Conservation (phyloP, 2,329 filamentous ascomycete species). For the Canariomyces notabilis region DNA sequence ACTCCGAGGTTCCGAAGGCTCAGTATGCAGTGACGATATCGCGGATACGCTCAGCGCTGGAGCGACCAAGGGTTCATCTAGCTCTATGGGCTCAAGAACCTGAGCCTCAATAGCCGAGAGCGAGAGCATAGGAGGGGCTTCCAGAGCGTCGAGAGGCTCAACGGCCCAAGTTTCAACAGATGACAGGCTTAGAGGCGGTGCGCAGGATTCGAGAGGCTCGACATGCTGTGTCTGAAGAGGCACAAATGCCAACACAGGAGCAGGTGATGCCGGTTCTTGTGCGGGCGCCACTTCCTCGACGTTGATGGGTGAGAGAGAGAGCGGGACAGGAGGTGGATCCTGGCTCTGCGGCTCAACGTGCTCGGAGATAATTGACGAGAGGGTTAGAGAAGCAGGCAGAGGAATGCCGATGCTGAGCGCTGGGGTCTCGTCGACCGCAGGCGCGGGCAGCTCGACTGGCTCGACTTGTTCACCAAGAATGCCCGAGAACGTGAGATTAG, state of each 20-base stretch:
- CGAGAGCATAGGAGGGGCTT: constrained; percentile 17
- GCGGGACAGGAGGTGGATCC: constrained; percentile 14
- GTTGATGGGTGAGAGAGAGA: constrained; percentile 18
- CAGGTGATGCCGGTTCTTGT: constrained; percentile 18
- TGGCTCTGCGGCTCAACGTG: constrained; percentile 30
- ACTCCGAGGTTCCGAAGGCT: constrained; percentile 44
- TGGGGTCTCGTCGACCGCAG: constrained; percentile 17
- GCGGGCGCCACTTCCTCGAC: constrained; percentile 15
- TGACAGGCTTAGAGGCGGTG: constrained; percentile 12
- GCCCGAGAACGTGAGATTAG: constrained; percentile 9
- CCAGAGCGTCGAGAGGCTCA: constrained; percentile 23
- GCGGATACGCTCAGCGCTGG: constrained; percentile 28
- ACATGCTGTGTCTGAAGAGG: constrained; percentile 26
- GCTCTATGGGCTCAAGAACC: constrained; percentile 26
- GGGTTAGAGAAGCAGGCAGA: constrained; percentile 15
- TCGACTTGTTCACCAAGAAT: constrained; percentile 10
- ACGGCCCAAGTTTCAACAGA: constrained; percentile 27
- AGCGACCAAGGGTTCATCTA: constrained; percentile 23
- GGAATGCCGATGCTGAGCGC: constrained; percentile 8
- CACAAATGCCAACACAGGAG: constrained; percentile 8
- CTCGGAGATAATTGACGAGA: constrained; percentile 33
- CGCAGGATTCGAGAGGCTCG: constrained; percentile 13
- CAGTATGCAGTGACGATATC: constrained; percentile 39
- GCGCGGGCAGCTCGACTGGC: constrained; percentile 23
- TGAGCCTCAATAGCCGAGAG: constrained; percentile 30